These are phyloP conservation scores for Macrolepiota fuliginosa DNA, from an alignment of 768 basidiomycete species.

Conservation along the genomic window DNA sequence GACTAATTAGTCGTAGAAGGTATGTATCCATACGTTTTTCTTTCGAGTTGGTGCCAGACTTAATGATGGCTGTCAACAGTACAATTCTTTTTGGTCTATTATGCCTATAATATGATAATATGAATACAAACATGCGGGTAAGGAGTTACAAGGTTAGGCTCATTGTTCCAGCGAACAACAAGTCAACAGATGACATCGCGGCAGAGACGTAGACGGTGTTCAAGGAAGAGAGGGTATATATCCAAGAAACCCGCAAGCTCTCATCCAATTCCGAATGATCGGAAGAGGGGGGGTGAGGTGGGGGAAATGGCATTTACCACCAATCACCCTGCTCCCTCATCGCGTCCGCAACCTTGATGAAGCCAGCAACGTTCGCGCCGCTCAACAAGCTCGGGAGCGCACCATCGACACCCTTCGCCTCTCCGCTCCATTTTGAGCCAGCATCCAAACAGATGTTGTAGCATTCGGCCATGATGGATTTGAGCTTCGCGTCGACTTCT, in stretches of 20 bases:
- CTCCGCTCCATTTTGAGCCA: slow-evolving; percentile 55
- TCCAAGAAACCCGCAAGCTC: not conserved
- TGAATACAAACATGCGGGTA: not conserved
- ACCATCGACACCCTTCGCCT: slow-evolving; percentile 30
- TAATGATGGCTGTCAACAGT: not conserved
- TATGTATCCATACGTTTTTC: not conserved
- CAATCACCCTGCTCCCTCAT: slow-evolving; percentile 76
- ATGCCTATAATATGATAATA: not conserved
- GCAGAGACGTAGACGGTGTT: not conserved
- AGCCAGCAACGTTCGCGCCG: slow-evolving; percentile 74
- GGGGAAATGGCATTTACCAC: slow-evolving; percentile 47
- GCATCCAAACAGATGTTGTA: slow-evolving; percentile 59
- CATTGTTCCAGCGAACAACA: not conserved
- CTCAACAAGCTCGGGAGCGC: slow-evolving; percentile 52
- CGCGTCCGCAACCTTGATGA: slow-evolving; percentile 69
- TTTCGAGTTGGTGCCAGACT: not conserved
- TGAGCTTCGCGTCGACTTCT: slow-evolving; percentile 68
- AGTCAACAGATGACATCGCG: not conserved
- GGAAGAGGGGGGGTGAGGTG: not conserved
- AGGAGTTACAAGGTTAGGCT: not conserved
- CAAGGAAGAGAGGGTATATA: not conserved
- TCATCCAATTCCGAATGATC: not conserved
- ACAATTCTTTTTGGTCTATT: not conserved
- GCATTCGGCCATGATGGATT: slow-evolving; percentile 67
- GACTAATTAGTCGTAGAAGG: not conserved